A percentile compares a stretch with the other conserved stretches of the same genome.
phyloP scores from a whole-genome alignment of 2,329 filamentous ascomycete species.

The Helotiales sp. region DNA sequence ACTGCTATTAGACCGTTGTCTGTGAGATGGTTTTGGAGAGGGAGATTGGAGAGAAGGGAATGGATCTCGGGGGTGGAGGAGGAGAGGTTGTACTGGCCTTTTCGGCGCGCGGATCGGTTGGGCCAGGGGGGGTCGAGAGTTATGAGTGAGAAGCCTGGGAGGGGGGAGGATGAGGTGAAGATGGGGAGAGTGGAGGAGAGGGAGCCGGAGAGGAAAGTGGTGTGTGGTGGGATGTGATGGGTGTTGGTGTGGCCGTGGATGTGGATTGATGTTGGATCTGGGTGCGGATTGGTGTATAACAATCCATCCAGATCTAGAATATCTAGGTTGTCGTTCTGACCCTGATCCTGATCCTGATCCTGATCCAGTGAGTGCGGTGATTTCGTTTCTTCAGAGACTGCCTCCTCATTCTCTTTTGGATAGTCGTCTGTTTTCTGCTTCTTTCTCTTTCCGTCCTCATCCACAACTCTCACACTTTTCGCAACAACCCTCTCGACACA shows the following conservation, averaged over 20 bases:
- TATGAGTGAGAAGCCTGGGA: constrained; percentile 66
- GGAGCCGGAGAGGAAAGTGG: constrained; percentile 55
- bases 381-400: constrained; percentile 13
- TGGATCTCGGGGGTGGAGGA: constrained; percentile 51
- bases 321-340: background rate
- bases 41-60: constrained; percentile 57
- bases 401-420: no score
- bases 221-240: constrained; percentile 47
- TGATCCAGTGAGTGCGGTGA: no score
- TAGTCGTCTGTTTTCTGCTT: no score
- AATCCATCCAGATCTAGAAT: background rate
- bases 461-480: background rate
- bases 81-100: constrained; percentile 56
- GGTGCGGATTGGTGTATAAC: background rate
- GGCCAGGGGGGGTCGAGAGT: constrained; percentile 83
- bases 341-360: no score
- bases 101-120: constrained; percentile 73
- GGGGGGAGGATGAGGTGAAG: constrained; percentile 45
- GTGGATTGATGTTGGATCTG: background rate
- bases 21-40: constrained; percentile 60
- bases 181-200: constrained; percentile 49
- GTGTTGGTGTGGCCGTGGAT: background rate
- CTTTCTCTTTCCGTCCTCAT: constrained; percentile 10
- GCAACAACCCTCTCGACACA: constrained; percentile 35
- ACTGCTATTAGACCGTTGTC: constrained; percentile 66